Evolutionary conservation across 2,329 filamentous ascomycete genomes (phyloP).

Genomic region (Canariomyces notabilis): DNA sequence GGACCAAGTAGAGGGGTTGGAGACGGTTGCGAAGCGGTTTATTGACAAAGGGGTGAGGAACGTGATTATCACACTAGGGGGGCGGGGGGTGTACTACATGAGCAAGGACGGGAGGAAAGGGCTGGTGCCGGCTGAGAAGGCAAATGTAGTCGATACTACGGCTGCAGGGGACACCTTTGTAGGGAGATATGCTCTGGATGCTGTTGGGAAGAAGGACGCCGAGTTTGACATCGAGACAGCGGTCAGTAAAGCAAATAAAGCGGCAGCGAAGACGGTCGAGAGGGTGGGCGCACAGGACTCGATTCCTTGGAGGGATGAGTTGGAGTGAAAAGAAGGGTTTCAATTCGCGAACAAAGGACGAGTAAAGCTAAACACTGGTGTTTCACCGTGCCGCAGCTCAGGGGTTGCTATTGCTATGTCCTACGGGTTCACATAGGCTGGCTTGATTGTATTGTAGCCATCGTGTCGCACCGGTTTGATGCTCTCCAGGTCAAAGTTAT

Average conservation of each 20-base stretch:
- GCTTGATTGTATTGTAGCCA: slow-evolving; percentile 27
- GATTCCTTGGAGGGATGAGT: slow-evolving; percentile 59
- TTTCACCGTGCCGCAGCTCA: no score
- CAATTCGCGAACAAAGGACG: no score
- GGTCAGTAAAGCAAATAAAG: slow-evolving; percentile 55
- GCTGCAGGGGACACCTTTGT: slow-evolving; percentile 94
- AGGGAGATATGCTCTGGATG: slow-evolving; percentile 74
- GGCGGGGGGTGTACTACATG: slow-evolving; percentile 68
- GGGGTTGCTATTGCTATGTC: no score
- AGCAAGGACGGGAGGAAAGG: slow-evolving; percentile 38
- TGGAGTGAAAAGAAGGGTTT: slow-evolving; percentile 22
- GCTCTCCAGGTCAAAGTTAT: slow-evolving; percentile 33
- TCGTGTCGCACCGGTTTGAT: slow-evolving; percentile 25
- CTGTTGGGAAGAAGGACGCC: slow-evolving; percentile 42
- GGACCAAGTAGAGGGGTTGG: slow-evolving; percentile 41
- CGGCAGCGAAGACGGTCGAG: slow-evolving; percentile 62
- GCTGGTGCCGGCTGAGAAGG: slow-evolving; percentile 60
- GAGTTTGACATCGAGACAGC: slow-evolving; percentile 54
- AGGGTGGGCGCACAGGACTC: slow-evolving; percentile 59
- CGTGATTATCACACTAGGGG: slow-evolving; percentile 79
- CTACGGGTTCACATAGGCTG: slow-evolving; percentile 39
- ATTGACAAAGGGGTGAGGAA: slow-evolving; percentile 64
- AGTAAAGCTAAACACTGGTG: no score
- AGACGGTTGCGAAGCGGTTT: slow-evolving; percentile 54
- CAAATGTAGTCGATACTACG: slow-evolving; percentile 82